Conservation (phyloP, 495 filamentous ascomycete species). For the Aspergillus incahuasiensis region DNA sequence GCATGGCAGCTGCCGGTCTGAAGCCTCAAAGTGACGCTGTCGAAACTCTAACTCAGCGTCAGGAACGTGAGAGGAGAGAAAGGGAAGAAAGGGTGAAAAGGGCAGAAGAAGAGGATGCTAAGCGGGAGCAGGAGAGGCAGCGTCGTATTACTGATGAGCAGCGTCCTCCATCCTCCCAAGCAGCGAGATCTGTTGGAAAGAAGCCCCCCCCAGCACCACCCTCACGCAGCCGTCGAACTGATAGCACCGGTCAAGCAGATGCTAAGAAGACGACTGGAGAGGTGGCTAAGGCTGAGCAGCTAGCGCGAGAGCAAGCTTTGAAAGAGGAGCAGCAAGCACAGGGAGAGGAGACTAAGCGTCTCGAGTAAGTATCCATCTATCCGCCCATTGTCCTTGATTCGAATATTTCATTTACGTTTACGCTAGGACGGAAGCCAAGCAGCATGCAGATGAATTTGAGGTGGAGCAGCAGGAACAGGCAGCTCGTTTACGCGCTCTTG, state of each 20-base stretch:
- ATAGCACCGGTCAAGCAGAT: slow-evolving; percentile 54
- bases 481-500: slow-evolving; percentile 78
- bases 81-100: slow-evolving; percentile 78
- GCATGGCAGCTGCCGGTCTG: slow-evolving; percentile 88
- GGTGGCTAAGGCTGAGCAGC: slow-evolving; percentile 45
- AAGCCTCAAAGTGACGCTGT: slow-evolving; percentile 64
- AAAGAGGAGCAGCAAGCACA: slow-evolving; percentile 73
- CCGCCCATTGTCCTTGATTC: background rate
- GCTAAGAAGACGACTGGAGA: slow-evolving; percentile 56
- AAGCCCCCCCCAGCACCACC: slow-evolving; percentile 83
- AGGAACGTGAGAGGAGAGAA: slow-evolving; percentile 84
- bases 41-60: slow-evolving; percentile 76
- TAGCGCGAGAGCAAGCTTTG: slow-evolving; percentile 54
- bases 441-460: slow-evolving; percentile 73
- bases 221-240: slow-evolving; percentile 65
- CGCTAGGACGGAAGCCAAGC: slow-evolving; percentile 65
- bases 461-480: slow-evolving; percentile 76
- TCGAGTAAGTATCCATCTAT: slow-evolving; percentile 71
- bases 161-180: slow-evolving; percentile 53
- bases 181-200: slow-evolving; percentile 56
- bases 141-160: slow-evolving; percentile 80
- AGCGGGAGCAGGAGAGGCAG: slow-evolving; percentile 81
- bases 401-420: slow-evolving; percentile 28
- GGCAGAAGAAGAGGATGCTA: slow-evolving; percentile 93
- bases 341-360: slow-evolving; percentile 62